A percentile compares a stretch with the other conserved stretches of the same genome.
These are phyloP conservation scores for Nakazawaea holstii DNA, from an alignment of 805 yeast genomes.

Conservation along the genomic window DNA sequence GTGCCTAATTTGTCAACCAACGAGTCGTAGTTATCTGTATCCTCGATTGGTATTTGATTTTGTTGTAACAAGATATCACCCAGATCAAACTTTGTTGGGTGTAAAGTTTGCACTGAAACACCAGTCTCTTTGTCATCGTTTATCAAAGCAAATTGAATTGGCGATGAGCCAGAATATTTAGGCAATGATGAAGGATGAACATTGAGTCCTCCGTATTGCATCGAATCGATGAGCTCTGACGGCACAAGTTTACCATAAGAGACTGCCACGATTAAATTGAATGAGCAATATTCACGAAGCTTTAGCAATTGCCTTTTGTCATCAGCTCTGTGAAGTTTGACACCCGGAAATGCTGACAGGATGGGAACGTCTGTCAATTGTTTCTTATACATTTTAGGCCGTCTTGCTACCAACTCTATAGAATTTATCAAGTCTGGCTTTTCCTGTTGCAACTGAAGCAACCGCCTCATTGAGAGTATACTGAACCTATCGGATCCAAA, in stretches of 20 bases:
- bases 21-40: slow-evolving; percentile 36
- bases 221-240: slow-evolving; percentile 36
- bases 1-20: slow-evolving; percentile 49
- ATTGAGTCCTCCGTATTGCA: slow-evolving; percentile 69
- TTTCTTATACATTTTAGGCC: slow-evolving; percentile 44
- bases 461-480: slow-evolving; percentile 40
- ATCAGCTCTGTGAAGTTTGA: slow-evolving; percentile 49
- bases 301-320: slow-evolving; percentile 31
- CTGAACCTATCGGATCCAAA: slow-evolving; percentile 80
- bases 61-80: slow-evolving; percentile 69
- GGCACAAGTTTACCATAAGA: slow-evolving; percentile 88
- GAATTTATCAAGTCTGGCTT: slow-evolving; percentile 9
- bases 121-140: slow-evolving; percentile 65
- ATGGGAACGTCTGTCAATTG: slow-evolving; percentile 48
- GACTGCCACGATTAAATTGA: slow-evolving; percentile 79
- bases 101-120: slow-evolving; percentile 83
- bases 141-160: slow-evolving; percentile 74
- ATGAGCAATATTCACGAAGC: slow-evolving; percentile 23
- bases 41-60: slow-evolving; percentile 30
- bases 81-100: slow-evolving; percentile 79
- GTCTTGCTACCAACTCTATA: slow-evolving; percentile 59
- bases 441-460: slow-evolving; percentile 21
- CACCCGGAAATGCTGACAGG: slow-evolving; percentile 25
- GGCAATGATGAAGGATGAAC: slow-evolving; percentile 94
- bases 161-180: slow-evolving; percentile 79